Conservation (phyloP, 176 grass and related monocot genomes). For the Miscanthus lutarioriparius region DNA sequence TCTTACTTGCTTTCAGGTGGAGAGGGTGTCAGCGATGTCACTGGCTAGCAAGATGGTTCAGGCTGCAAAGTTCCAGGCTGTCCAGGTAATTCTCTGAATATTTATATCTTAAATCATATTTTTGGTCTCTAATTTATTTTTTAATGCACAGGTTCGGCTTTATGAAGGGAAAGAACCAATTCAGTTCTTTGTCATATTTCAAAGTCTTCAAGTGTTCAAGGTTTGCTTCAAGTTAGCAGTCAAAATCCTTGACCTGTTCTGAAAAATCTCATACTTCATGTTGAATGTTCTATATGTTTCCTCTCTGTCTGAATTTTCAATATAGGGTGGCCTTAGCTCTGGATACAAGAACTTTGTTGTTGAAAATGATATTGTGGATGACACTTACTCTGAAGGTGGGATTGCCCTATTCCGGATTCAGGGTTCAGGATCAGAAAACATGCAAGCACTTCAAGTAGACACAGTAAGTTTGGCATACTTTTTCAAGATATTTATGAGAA, state of each 20-base stretch:
- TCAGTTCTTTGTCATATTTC: constrained; percentile 94
- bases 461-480: constrained; percentile 51
- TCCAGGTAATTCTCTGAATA: constrained; percentile 53
- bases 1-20: constrained; percentile 63
- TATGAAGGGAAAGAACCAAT: constrained; percentile 93
- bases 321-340: constrained; percentile 84
- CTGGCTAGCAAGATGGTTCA: constrained; percentile 85
- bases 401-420: constrained; percentile 85
- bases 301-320: constrained; percentile 27
- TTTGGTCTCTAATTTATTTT: constrained; percentile 39
- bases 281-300: not conserved
- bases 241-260: constrained; percentile 23
- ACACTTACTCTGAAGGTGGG: constrained; percentile 80
- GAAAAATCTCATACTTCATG: not conserved
- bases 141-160: constrained; percentile 56
- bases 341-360: constrained; percentile 79
- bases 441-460: constrained; percentile 98
- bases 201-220: constrained; percentile 86
- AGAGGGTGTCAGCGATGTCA: constrained; percentile 57
- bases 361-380: constrained; percentile 60
- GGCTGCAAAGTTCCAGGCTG: constrained; percentile 77
- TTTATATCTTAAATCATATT: constrained; percentile 24
- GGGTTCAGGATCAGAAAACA: constrained; percentile 88
- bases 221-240: constrained; percentile 41
- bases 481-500: constrained; percentile 8